Evolutionary conservation across 345 rosid species (phyloP).

Genomic region (Eucalyptus caleyi): DNA sequence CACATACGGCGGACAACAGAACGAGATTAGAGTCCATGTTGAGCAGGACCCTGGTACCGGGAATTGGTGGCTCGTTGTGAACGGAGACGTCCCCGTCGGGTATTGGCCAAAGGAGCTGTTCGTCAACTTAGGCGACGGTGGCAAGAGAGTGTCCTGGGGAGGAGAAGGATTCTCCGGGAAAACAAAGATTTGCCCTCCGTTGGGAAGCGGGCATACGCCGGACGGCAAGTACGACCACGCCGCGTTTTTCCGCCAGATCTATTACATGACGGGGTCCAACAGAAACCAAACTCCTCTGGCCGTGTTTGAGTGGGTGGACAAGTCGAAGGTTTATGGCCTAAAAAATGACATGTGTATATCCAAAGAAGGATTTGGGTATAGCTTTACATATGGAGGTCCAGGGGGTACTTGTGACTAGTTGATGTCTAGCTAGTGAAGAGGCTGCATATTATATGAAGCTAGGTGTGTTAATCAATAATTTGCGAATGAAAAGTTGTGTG

Average conservation of each 20-base stretch:
- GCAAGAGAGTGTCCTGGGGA: not conserved
- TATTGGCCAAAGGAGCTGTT: not conserved
- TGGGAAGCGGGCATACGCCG: not conserved
- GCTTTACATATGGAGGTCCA: not conserved
- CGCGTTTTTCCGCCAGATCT: not conserved
- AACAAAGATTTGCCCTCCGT: not conserved
- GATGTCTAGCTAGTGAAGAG: not conserved
- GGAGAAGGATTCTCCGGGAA: not conserved
- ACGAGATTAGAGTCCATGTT: not conserved
- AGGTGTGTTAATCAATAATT: not conserved
- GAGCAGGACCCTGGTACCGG: not conserved
- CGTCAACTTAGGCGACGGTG: not conserved
- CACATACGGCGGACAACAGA: not conserved
- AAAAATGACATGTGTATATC: not conserved
- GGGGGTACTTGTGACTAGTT: not conserved
- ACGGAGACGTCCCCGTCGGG: not conserved
- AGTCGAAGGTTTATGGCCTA: not conserved
- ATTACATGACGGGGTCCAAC: not conserved
- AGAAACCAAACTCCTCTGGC: not conserved
- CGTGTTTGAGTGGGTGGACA: not conserved
- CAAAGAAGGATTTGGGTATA: not conserved
- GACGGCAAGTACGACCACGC: not conserved
- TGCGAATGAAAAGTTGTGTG: not conserved
- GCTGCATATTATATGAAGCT: not conserved
- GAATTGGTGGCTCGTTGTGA: not conserved